Base-by-base conservation (phyloP, 2,329 filamentous ascomycete species). In the Penicillium thymicola region DNA sequence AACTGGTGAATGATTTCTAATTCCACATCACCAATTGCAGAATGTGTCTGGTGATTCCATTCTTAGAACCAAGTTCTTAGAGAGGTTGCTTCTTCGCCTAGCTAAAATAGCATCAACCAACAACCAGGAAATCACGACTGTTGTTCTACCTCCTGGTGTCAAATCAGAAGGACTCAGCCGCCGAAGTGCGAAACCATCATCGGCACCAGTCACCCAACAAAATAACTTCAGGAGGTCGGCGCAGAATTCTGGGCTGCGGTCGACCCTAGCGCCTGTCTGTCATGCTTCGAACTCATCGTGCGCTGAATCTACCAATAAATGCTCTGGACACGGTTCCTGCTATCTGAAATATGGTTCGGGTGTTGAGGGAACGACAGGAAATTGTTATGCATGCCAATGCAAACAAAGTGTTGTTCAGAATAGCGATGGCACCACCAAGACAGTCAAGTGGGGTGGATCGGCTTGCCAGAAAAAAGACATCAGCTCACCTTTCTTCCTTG, bases 391-490 rank as follows among this genome's bases (percentile, higher is more conserved):
- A 55, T 99, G 94, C 79, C 79, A 79, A 61, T 99, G 94, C 78
- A 77, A 79, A 52, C 77, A 82, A 41, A 89, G 86, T 2, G 75
- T 81, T 18, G 72, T 79, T 52, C 71, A 71, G 42, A 75, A 73
- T 30, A 73, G 78, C 52, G 72, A 76, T 34, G 72, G 72, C n/a
- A 79, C 76, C 16, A 78, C 81, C 37, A 86, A 86, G 73, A 84
- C 85, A 14, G 85, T 85, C 0, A 82, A 87, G 70, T 97, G 92
- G 91, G 93, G 87, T 48, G 94, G 94, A 16, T 79, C 85, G 37
- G 88, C 89, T 45, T 99, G 94, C 78, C 86, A 94, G 71, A 99
- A 97, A 85, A 84, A 88, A 73, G 93, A 99, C 70, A 80, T 97
- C 51, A 95, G 91, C 72, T 84, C 87, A 28, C 87, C 89, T 5